phyloP scores from a whole-genome alignment of 305 asterid species.

The Andrographis paniculata region DNA sequence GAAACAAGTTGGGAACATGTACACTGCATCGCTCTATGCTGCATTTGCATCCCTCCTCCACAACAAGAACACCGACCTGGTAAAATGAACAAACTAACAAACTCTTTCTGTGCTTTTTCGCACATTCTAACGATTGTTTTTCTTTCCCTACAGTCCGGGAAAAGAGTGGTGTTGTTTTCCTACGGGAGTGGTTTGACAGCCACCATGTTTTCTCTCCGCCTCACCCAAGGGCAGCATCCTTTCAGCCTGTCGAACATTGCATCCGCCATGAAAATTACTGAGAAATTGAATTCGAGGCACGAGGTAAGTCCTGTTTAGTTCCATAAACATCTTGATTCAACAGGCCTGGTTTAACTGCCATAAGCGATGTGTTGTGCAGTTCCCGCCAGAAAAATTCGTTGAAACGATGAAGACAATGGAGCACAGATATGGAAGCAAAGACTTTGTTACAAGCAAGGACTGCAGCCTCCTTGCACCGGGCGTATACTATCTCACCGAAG shows the following conservation, averaged over 20 bases:
- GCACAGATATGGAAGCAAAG: slow-evolving; percentile 67
- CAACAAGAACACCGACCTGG: slow-evolving; percentile 48
- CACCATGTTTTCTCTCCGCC: slow-evolving; percentile 56
- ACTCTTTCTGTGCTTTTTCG: no score
- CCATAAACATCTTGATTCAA: background rate
- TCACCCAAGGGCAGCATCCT: slow-evolving; percentile 47
- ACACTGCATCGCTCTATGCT: slow-evolving; percentile 76
- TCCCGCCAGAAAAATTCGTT: slow-evolving; percentile 56
- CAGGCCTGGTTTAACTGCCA: background rate
- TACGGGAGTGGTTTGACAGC: slow-evolving; percentile 70
- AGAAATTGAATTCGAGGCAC: slow-evolving; percentile 56
- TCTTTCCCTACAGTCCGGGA: slow-evolving; percentile 46
- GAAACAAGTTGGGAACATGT: slow-evolving; percentile 81
- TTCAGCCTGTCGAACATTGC: slow-evolving; percentile 67
- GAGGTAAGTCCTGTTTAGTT: slow-evolving; percentile 30
- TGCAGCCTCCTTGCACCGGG: slow-evolving; percentile 60
- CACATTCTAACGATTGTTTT: no score
- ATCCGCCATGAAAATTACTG: slow-evolving; percentile 43
- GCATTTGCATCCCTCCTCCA: slow-evolving; percentile 75
- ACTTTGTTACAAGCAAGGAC: slow-evolving; percentile 55
- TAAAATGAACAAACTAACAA: slow-evolving; percentile 18
- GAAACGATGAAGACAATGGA: slow-evolving; percentile 65
- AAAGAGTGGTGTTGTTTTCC: slow-evolving; percentile 63
- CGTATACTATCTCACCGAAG: slow-evolving; percentile 64
- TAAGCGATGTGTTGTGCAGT: slow-evolving; percentile 26